Base-by-base conservation (phyloP, 2,329 filamentous ascomycete genomes). In the Fusarium sp. region DNA sequence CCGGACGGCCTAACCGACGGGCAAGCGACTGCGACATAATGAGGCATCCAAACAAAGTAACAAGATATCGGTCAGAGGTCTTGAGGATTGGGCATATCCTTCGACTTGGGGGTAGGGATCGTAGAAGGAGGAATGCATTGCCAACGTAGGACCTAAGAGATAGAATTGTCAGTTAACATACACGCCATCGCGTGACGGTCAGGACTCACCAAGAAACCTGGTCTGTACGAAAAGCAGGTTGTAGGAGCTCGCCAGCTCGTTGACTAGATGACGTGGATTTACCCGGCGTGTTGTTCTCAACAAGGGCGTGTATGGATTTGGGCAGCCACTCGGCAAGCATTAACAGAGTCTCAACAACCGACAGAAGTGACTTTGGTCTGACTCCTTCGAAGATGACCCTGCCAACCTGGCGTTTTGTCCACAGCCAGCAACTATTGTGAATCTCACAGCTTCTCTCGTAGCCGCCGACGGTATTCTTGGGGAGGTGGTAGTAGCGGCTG, bases 21-120 rank as follows among this genome's bases (percentile, higher is more conserved):
- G 50, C 65, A 9, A 67, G 65, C 1, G 65, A 67, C 6, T 67
- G 65, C 1, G 65, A 67, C 65, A 67, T 63, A 6, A 67, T 64
- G 1, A 67, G 60, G 6, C 60, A 67, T 1, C 40, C 35, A 1
- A 64, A 64, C 4, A 67, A 24, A 0, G 13, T 64, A 6, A 50
- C 10, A 1, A 67, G 31, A 16, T 67, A 67, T 29, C 65, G 22
- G n/a, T 20, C 40, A 3, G 65, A 31, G 2, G 60, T 58, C 5
- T 67, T 59, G 3, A 64, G 31, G 1, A 67, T 34, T 2, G 60
- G 40, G n/a, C 65, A 67, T 20, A 27, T 45, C n/a, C 59, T 52
- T 1, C 52, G 60, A 9, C 47, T 40, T 6, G 65, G 65, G 2
- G 65, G 31, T 2, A 67, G 40, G 6, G 60, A 67, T 6, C 65